Conservation (phyloP, 768 basidiomycete genomes). For the Lactarius psammicola region DNA sequence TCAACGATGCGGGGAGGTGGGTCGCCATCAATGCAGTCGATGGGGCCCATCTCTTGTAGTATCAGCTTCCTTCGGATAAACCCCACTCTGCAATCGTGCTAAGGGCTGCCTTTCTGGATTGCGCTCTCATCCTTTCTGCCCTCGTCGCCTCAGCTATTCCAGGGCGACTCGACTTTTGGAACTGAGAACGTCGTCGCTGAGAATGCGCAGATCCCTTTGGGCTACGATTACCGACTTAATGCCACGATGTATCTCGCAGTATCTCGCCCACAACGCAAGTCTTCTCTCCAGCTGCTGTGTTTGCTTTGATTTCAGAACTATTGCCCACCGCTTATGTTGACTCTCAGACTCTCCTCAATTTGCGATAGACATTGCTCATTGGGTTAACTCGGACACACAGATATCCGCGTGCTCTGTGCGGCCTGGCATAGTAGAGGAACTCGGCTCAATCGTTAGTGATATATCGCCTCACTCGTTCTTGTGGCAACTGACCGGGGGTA, state of each 20-base stretch:
- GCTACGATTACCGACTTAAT: not conserved
- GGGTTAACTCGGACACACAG: constrained; percentile 1
- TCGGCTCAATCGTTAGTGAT: not conserved
- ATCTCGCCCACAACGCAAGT: not conserved
- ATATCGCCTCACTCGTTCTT: not conserved
- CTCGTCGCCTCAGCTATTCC: not conserved
- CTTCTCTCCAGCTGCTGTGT: not conserved
- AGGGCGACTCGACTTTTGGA: not conserved
- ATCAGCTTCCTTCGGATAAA: too few relatives aligned
- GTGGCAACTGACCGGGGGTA: not conserved
- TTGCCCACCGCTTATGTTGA: not conserved
- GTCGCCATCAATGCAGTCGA: not conserved
- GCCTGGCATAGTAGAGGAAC: not conserved
- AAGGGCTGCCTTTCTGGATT: not conserved
- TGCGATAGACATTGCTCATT: not conserved
- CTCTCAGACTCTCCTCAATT: not conserved
- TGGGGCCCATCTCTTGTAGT: too few relatives aligned
- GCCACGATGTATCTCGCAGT: not conserved
- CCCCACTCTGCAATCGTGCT: not conserved
- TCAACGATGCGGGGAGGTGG: too few relatives aligned
- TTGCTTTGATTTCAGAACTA: not conserved
- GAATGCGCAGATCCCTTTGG: too few relatives aligned
- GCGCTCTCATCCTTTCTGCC: not conserved
- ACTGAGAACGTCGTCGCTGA: not conserved
- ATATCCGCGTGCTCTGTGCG: constrained; percentile 7